A percentile compares a stretch with the other conserved stretches of the same genome.
Evolutionary conservation across 306 rosid species (phyloP).

Genomic region (Delonix regia): DNA sequence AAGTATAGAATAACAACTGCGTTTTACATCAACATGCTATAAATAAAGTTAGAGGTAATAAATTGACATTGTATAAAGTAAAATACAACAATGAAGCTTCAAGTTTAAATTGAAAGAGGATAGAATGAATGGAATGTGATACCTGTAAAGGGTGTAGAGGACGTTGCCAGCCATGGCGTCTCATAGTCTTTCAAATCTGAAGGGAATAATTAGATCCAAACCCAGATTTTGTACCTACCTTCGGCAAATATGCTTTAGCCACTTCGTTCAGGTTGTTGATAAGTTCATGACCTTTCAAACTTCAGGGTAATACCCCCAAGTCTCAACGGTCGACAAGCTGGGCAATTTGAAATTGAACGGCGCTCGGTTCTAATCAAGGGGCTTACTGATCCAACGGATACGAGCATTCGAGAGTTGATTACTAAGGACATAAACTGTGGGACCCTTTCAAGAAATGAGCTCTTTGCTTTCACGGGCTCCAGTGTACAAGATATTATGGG

Average conservation of each 20-base stretch:
- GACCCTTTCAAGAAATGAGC: background rate
- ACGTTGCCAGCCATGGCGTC: conserved; percentile 97
- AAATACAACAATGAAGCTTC: background rate
- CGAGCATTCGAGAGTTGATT: background rate
- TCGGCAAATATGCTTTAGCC: background rate
- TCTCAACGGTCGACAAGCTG: conserved; percentile 44
- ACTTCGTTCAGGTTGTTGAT: background rate
- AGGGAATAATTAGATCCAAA: background rate
- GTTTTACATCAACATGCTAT: background rate
- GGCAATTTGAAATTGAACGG: conserved; percentile 47
- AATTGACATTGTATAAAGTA: background rate
- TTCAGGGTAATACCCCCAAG: background rate
- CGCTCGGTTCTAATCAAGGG: conserved; percentile 35
- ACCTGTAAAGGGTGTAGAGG: conserved; percentile 97
- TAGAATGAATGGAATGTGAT: background rate
- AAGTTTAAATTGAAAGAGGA: background rate
- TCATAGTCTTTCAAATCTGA: conserved; percentile 39
- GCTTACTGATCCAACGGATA: conserved; percentile 39
- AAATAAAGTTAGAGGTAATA: background rate
- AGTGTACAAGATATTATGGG: background rate
- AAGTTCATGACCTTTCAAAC: background rate
- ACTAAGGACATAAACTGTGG: conserved; percentile 25
- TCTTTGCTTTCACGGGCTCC: background rate
- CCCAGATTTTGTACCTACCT: background rate
- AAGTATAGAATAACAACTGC: background rate